Conservation (phyloP, 192 early-diverging fungal species). For the Entophlyctis luteolus region DNA sequence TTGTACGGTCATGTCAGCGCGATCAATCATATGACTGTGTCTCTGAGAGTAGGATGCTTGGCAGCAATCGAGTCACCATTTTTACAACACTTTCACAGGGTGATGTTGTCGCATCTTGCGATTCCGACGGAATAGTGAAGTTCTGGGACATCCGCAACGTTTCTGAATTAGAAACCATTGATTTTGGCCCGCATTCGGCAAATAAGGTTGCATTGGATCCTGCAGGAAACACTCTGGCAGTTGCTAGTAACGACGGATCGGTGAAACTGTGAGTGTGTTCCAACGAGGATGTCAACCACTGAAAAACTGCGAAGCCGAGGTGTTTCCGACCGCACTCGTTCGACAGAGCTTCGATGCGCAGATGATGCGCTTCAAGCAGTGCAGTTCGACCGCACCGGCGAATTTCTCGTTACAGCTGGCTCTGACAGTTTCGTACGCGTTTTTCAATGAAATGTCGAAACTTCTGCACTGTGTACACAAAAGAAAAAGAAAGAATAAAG, state of each 20-base stretch:
- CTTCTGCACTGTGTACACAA: no score
- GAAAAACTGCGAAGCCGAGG: no score
- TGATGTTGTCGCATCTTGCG: constrained; percentile 42
- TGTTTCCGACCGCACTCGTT: no score
- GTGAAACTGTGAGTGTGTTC: constrained; percentile 32
- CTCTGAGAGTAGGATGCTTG: constrained; percentile 21
- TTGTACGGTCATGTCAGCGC: constrained; percentile 54
- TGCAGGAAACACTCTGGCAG: constrained; percentile 35
- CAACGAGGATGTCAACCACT: no score
- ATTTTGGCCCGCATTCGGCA: constrained; percentile 42
- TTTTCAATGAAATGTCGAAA: constrained; percentile 15
- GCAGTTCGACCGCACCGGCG: constrained; percentile 41
- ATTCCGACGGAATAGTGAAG: constrained; percentile 52
- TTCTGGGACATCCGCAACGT: constrained; percentile 51
- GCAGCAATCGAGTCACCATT: neutral
- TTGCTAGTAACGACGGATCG: constrained; percentile 45
- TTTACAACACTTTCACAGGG: constrained; percentile 30
- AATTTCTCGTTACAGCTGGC: constrained; percentile 45
- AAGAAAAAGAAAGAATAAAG: no score
- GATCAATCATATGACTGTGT: constrained; percentile 44
- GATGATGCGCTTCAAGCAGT: constrained; percentile 45
- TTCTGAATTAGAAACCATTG: constrained; percentile 31
- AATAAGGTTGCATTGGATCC: constrained; percentile 53
- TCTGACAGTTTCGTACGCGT: constrained; percentile 24
- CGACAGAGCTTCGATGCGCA: constrained; percentile 16